These are phyloP conservation scores for Neurospora africana DNA, from an alignment of 495 filamentous ascomycete genomes.

Conservation along the genomic window DNA sequence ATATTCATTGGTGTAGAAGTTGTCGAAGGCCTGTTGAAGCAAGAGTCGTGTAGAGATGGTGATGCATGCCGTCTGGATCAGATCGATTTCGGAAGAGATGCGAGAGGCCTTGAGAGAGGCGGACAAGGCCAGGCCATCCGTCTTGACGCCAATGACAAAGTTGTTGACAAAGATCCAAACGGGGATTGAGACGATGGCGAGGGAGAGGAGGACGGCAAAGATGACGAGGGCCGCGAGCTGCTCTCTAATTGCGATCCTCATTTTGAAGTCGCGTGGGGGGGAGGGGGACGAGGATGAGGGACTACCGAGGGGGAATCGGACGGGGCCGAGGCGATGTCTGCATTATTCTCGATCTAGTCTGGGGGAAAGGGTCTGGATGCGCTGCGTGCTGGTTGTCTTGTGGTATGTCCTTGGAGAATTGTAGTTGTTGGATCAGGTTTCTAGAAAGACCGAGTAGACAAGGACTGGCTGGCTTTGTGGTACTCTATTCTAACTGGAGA, in stretches of 20 bases:
- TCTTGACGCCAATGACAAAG: slow-evolving; percentile 55
- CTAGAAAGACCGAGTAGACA: neutral
- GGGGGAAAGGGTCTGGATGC: neutral
- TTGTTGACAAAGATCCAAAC: slow-evolving; percentile 64
- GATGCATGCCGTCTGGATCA: slow-evolving; percentile 59
- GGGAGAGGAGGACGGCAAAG: slow-evolving; percentile 53
- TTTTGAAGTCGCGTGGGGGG: slow-evolving; percentile 25
- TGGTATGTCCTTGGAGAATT: neutral
- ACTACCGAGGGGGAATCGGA: neutral
- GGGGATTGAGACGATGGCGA: slow-evolving; percentile 42
- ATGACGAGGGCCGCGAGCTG: slow-evolving; percentile 70
- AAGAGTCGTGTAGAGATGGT: slow-evolving; percentile 58
- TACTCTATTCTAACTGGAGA: neutral
- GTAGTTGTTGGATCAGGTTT: neutral
- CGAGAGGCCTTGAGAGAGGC: slow-evolving; percentile 79
- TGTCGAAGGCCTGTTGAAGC: slow-evolving; percentile 49
- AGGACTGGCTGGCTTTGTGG: neutral
- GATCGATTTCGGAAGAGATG: slow-evolving; percentile 60
- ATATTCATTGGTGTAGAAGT: slow-evolving; percentile 40
- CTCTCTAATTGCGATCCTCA: slow-evolving; percentile 76
- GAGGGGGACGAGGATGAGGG: neutral
- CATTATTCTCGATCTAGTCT: neutral
- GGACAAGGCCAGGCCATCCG: slow-evolving; percentile 54
- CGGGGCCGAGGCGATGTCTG: neutral
- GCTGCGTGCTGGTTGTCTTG: neutral